Evolutionary conservation across 2,329 filamentous ascomycete genomes (phyloP).

Genomic region (Cercospora sp.): DNA sequence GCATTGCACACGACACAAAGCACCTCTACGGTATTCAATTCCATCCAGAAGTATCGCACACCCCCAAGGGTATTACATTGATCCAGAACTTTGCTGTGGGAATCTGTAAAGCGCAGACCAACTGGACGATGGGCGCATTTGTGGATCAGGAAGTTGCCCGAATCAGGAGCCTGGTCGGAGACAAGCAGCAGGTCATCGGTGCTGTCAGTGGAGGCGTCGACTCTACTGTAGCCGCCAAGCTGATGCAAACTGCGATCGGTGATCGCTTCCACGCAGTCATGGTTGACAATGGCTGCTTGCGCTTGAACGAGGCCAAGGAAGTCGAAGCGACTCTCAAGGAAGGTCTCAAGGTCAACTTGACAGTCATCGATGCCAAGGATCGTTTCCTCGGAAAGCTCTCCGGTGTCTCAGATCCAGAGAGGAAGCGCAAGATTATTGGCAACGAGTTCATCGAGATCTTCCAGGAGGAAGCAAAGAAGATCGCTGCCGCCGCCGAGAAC

Average conservation of each 20-base stretch:
- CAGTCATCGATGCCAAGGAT: slow-evolving; percentile 76
- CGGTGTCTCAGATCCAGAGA: slow-evolving; percentile 75
- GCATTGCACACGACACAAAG: slow-evolving; percentile 69
- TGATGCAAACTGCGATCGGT: slow-evolving; percentile 85
- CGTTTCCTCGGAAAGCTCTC: slow-evolving; percentile 74
- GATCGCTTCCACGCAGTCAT: slow-evolving; percentile 82
- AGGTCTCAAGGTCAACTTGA: slow-evolving; percentile 86
- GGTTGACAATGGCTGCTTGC: slow-evolving; percentile 82
- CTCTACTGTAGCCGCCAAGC: slow-evolving; percentile 78
- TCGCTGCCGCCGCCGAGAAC: slow-evolving; percentile 69
- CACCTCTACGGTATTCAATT: slow-evolving; percentile 83
- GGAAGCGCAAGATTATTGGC: slow-evolving; percentile 89
- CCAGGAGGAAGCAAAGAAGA: slow-evolving; percentile 72
- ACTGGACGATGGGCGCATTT: slow-evolving; percentile 88
- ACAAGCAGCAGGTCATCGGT: slow-evolving; percentile 77
- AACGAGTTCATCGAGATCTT: slow-evolving; percentile 80
- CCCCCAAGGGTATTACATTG: slow-evolving; percentile 66
- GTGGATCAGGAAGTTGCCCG: slow-evolving; percentile 75
- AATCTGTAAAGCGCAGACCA: slow-evolving; percentile 73
- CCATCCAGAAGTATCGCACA: slow-evolving; percentile 82
- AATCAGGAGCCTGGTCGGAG: slow-evolving; percentile 79
- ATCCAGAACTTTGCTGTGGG: slow-evolving; percentile 80
- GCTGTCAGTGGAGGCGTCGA: slow-evolving; percentile 84
- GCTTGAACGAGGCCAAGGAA: slow-evolving; percentile 77
- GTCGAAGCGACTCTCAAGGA: slow-evolving; percentile 78